Conservation (phyloP, 2,329 filamentous ascomycete genomes). For the Penicillium concentricum region DNA sequence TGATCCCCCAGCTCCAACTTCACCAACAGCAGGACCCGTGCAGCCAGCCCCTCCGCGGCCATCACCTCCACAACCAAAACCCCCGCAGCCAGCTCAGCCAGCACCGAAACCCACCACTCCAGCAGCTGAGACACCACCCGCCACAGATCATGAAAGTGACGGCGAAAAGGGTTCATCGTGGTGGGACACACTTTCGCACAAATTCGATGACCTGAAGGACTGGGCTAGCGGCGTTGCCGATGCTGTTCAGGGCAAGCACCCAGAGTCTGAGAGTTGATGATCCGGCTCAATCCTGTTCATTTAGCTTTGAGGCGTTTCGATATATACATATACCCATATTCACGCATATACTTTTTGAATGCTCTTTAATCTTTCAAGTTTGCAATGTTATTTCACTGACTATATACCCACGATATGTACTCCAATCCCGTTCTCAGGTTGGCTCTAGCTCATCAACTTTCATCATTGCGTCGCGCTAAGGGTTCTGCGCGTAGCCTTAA, state of each 20-base stretch:
- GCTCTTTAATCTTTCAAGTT: not conserved
- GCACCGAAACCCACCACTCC: not conserved
- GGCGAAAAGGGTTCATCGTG: slow-evolving; percentile 26
- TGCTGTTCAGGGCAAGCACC: slow-evolving; percentile 30
- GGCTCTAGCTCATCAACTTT: not conserved
- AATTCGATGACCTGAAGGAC: slow-evolving; percentile 35
- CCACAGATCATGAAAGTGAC: slow-evolving; percentile 18
- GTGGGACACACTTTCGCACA: slow-evolving; percentile 36
- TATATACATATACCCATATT: slow-evolving; percentile 19
- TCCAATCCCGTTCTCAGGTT: not conserved
- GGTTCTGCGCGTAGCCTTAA: not conserved
- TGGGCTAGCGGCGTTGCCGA: slow-evolving; percentile 37
- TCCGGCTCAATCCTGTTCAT: not conserved
- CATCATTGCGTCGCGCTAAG: not conserved
- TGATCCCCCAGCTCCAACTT: slow-evolving; percentile 32
- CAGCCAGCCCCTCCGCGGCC: slow-evolving; percentile 4
- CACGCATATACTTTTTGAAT: slow-evolving; percentile 2
- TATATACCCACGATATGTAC: not conserved
- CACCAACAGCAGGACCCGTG: slow-evolving; percentile 2
- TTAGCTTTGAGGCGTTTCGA: slow-evolving; percentile 11
- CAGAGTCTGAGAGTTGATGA: not conserved
- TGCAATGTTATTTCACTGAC: not conserved
- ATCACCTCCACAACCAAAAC: not conserved
- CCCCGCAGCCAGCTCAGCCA: not conserved
- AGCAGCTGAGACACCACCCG: not conserved